Conservation (phyloP, 805 yeast species). For the Sporopachydermia lactativora region DNA sequence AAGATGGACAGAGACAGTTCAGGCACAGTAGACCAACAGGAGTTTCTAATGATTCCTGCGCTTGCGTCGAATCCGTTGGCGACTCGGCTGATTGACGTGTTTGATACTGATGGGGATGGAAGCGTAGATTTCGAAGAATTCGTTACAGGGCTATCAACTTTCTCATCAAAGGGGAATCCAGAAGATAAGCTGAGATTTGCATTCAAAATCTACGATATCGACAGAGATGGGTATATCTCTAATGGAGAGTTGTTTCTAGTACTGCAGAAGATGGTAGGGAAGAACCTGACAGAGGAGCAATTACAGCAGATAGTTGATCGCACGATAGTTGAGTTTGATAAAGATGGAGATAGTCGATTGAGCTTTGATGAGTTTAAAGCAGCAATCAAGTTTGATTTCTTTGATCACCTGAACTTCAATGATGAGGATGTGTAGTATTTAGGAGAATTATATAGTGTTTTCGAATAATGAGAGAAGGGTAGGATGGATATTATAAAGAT, state of each 20-base stretch:
- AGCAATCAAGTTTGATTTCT: slow-evolving; percentile 25
- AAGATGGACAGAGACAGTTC: slow-evolving; percentile 86
- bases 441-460: too few species aligned
- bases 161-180: slow-evolving; percentile 68
- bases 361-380: slow-evolving; percentile 77
- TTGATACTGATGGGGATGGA: slow-evolving; percentile 87
- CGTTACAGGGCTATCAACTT: slow-evolving; percentile 72
- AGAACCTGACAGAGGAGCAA: slow-evolving; percentile 71
- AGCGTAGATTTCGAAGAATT: slow-evolving; percentile 93
- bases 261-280: slow-evolving; percentile 94
- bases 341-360: slow-evolving; percentile 74
- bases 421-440: neutral
- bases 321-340: slow-evolving; percentile 86
- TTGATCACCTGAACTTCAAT: slow-evolving; percentile 22
- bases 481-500: too few species aligned
- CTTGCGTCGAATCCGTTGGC: slow-evolving; percentile 86
- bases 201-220: slow-evolving; percentile 89
- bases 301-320: slow-evolving; percentile 95
- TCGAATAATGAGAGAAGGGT: too few species aligned
- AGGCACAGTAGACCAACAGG: slow-evolving; percentile 84
- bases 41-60: slow-evolving; percentile 87
- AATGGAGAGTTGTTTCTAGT: slow-evolving; percentile 91
- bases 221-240: slow-evolving; percentile 86
- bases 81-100: slow-evolving; percentile 78
- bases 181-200: slow-evolving; percentile 81